Conservation (phyloP, 768 basidiomycete genomes). For the Boletus tylopilopsis region DNA sequence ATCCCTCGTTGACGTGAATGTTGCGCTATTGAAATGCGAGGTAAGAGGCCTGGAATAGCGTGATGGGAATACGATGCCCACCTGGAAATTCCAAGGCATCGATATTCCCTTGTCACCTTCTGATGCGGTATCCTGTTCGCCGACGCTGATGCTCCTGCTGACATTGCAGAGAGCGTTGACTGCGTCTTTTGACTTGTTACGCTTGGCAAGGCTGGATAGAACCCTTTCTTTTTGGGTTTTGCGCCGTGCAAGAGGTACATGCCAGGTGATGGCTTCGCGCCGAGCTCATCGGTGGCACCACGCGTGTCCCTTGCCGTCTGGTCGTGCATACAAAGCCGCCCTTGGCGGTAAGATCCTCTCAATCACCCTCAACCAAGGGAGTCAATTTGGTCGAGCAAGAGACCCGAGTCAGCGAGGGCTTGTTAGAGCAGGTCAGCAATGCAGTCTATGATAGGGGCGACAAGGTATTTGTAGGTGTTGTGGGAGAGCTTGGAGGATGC, state of each 20-base stretch:
- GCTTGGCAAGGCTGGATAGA: slow-evolving; percentile 34
- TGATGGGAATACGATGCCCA: slow-evolving; percentile 19
- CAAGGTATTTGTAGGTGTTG: no score
- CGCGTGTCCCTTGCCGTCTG: no score
- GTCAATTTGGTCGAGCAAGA: no score
- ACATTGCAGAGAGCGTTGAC: slow-evolving; percentile 15
- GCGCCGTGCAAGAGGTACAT: slow-evolving; percentile 17
- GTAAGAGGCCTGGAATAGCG: not conserved
- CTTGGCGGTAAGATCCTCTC: no score
- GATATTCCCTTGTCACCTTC: slow-evolving; percentile 61
- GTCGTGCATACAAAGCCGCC: no score
- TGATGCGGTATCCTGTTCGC: slow-evolving; percentile 6
- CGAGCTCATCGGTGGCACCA: no score
- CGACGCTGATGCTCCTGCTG: slow-evolving; percentile 8
- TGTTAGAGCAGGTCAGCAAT: no score
- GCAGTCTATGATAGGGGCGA: no score
- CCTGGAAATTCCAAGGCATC: slow-evolving; percentile 74
- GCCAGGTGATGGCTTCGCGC: no score
- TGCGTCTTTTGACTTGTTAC: slow-evolving; percentile 28
- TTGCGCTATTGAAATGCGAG: slow-evolving; percentile 49
- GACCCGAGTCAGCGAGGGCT: no score
- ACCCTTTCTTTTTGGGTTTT: slow-evolving; percentile 29
- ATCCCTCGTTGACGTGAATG: slow-evolving; percentile 78
- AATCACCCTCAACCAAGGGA: no score
- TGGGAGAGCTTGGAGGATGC: no score